Evolutionary conservation across 1,284 basidiomycete species (phyloP).

Genomic region (Golubevia pallescens): DNA sequence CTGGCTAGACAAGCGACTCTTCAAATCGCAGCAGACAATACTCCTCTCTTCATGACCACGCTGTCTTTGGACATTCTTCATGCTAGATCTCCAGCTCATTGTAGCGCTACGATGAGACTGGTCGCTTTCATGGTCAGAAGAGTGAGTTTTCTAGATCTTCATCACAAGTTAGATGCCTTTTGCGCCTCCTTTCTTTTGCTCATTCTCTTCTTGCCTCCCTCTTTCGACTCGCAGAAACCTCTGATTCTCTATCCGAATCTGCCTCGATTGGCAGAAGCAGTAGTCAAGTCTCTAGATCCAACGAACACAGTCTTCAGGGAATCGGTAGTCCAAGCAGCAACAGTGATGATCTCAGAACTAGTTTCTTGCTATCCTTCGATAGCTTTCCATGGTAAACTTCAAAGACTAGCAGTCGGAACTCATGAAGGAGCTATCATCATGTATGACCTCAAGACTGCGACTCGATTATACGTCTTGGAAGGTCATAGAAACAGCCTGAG

Average conservation of each 20-base stretch:
- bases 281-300: constrained; percentile 95
- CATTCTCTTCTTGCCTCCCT: not conserved
- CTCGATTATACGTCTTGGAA: constrained; percentile 90
- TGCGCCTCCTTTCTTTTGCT: not conserved
- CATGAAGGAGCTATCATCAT: constrained; percentile 82
- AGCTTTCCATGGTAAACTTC: constrained; percentile 83
- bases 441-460: constrained; percentile 96
- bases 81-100: constrained; percentile 77
- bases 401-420: constrained; percentile 90
- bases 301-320: constrained; percentile 82
- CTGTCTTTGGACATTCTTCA: constrained; percentile 87
- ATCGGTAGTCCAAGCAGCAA: constrained; percentile 85
- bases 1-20: constrained; percentile 78
- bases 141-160: constrained; percentile 67
- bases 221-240: constrained; percentile 71
- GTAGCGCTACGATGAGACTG: constrained; percentile 88
- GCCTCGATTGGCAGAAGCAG: constrained; percentile 87
- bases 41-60: constrained; percentile 92
- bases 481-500: constrained; percentile 69
- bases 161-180: no score
- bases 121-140: constrained; percentile 92
- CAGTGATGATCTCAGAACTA: constrained; percentile 82
- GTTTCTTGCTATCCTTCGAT: constrained; percentile 78
- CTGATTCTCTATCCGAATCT: constrained; percentile 83
- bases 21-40: constrained; percentile 81